Conservation (phyloP, 106 monocot genomes). For the Allium fistulosum region DNA sequence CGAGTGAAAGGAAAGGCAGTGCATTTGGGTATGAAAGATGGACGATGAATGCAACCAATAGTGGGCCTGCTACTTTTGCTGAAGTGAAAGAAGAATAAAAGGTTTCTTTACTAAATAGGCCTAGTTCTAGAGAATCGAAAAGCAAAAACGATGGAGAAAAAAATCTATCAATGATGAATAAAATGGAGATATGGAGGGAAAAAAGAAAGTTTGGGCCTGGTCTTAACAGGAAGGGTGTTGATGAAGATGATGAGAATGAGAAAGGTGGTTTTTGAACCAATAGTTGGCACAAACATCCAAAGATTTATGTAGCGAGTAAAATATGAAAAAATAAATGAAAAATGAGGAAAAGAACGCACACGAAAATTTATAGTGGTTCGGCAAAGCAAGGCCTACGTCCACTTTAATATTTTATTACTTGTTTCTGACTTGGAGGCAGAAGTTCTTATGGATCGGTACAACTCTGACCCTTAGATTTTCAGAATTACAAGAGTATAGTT, state of each 20-base stretch:
- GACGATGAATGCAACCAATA: slow-evolving; percentile 98
- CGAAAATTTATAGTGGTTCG: no score
- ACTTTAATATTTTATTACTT: no score
- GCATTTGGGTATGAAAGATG: slow-evolving; percentile 97
- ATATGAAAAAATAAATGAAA: no score
- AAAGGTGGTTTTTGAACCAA: no score
- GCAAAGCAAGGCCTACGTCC: no score
- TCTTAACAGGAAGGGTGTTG: slow-evolving; percentile 56
- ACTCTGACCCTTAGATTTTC: no score
- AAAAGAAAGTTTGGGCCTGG: slow-evolving; percentile 50
- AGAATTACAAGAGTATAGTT: no score
- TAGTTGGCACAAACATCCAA: no score
- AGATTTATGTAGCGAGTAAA: no score
- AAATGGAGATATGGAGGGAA: slow-evolving; percentile 66
- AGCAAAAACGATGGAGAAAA: slow-evolving; percentile 44
- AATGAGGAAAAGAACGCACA: no score
- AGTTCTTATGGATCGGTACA: no score
- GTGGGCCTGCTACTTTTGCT: slow-evolving; percentile 94
- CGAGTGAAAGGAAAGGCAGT: slow-evolving; percentile 81
- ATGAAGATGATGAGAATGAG: slow-evolving; percentile 80
- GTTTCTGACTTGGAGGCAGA: no score
- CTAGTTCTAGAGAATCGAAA: slow-evolving; percentile 61
- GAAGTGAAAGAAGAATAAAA: slow-evolving; percentile 43
- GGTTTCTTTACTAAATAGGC: slow-evolving; percentile 9
- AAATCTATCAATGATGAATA: slow-evolving; percentile 72